Percentiles rank a stretch among this genome's conserved stretches.
phyloP scores from a whole-genome alignment of 768 basidiomycete species.

The Lactarius vividus region DNA sequence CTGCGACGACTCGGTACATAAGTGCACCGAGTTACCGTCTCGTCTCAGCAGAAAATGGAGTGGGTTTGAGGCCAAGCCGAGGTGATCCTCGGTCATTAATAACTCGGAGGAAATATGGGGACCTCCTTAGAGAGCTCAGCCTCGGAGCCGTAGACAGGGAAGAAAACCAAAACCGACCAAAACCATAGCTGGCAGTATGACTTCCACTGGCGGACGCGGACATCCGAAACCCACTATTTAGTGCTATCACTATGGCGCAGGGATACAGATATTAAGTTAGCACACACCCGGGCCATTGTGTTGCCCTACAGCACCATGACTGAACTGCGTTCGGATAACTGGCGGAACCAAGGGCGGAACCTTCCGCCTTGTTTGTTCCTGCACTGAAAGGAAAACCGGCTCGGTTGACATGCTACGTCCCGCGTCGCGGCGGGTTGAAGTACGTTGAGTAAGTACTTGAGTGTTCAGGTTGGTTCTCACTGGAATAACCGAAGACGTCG shows the following conservation, averaged over 20 bases:
- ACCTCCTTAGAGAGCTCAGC: neutral
- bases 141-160: neutral
- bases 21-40: neutral
- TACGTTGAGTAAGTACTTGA: too few species aligned
- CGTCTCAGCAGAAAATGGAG: neutral
- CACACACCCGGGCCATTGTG: too few species aligned
- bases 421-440: too few species aligned
- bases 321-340: neutral
- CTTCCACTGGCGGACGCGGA: neutral
- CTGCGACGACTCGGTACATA: neutral
- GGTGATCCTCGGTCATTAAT: neutral
- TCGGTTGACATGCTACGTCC: neutral
- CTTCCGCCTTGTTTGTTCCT: too few species aligned
- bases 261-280: neutral
- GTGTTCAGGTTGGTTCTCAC: neutral
- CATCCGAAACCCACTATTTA: too few species aligned
- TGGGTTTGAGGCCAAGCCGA: neutral
- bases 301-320: too few species aligned
- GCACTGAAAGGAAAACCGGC: neutral
- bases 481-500: too few species aligned
- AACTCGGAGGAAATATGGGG: neutral
- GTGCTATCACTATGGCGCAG: neutral
- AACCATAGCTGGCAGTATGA: too few species aligned
- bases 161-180: neutral
- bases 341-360: too few species aligned